Evolutionary conservation across 1,284 basidiomycete genomes (phyloP), one percentile per base, ranked within the genome.

Genomic region (Ustilago lituana): DNA sequence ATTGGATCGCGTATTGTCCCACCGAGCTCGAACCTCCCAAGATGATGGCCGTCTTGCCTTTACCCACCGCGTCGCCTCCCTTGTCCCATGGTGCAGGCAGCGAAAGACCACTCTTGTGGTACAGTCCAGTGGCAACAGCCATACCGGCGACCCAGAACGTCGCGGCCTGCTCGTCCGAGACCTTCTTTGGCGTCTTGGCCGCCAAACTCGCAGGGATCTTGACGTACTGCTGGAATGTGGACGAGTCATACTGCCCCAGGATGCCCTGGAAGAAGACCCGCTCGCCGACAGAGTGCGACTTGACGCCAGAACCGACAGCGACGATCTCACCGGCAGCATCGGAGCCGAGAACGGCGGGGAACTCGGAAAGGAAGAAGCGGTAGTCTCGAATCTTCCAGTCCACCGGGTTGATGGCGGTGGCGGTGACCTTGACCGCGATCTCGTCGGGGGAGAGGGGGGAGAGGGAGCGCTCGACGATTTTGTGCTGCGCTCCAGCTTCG

Each of bases 231-330:
- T 78, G 76, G 60, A 74, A 76, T 14, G 74, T 78, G 19, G 44
- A 50, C 15, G 45, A 38, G n/a, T 66, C 61, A 45, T 62, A 49
- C 12, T 63, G 46, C 15, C 65, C 65, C 1, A 77, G 39, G 43
- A 66, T 73, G n/a, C 76, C 76, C 48, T 78, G 74, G 63, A 74
- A 78, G 50, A 73, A 78, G 37, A 76, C 74, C 1, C 74, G 67
- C 17, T 74, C 74, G 22, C 76, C 76, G 10, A 58, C 52, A 2
- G 55, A 40, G 47, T 65, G 45, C 20, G 53, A 38, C 26, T 45
- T 70, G 31, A 74, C 64, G 4, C 39, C 46, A 1, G 39, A 47
- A 32, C 68, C 69, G 20, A 65, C 47, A 1, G 63, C 29, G 26
- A 58, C 63, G 12, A 77, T 56, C 29, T 62, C 53, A 15, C 76